Percentiles rank a stretch among this genome's conserved stretches.
These are phyloP conservation scores for Isoetes engelmannii DNA, from an alignment of 83 land plant genomes.

Conservation along the genomic window DNA sequence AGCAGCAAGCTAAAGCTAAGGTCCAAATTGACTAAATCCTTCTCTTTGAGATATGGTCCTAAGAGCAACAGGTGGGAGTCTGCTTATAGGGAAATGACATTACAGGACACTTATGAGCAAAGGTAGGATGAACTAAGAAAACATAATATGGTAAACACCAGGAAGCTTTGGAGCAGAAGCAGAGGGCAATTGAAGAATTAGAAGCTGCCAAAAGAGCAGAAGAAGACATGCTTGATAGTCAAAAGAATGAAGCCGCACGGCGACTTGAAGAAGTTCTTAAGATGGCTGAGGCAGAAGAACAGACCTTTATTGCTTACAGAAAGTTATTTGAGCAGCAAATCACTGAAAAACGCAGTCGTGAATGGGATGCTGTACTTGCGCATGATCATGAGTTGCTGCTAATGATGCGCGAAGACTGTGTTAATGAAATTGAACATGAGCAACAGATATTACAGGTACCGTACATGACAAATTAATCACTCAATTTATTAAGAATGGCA, in stretches of 20 bases:
- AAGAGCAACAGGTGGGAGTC: neutral
- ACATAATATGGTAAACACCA: neutral
- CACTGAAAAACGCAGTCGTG: slow-evolving; percentile 16
- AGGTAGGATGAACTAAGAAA: neutral
- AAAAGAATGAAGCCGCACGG: neutral
- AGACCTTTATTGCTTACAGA: neutral
- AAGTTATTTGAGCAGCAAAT: slow-evolving; percentile 2
- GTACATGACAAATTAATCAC: neutral
- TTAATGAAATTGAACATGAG: slow-evolving; percentile 17
- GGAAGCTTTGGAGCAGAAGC: neutral
- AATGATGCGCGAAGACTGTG: slow-evolving; percentile 22
- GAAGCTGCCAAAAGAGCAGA: neutral
- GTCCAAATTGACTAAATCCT: neutral
- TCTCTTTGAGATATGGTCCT: neutral
- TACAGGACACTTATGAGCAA: neutral
- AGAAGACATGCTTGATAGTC: neutral
- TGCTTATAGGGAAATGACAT: neutral
- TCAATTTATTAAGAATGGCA: neutral
- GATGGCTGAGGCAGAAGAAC: neutral
- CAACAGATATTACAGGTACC: slow-evolving; percentile 17
- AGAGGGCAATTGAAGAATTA: neutral
- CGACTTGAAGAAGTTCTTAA: neutral
- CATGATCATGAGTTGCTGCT: slow-evolving; percentile 18
- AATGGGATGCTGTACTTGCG: slow-evolving; percentile 25
- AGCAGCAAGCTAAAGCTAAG: slow-evolving; percentile 3